Conservation (phyloP, 305 asterid genomes). For the Rubia tinctorum region DNA sequence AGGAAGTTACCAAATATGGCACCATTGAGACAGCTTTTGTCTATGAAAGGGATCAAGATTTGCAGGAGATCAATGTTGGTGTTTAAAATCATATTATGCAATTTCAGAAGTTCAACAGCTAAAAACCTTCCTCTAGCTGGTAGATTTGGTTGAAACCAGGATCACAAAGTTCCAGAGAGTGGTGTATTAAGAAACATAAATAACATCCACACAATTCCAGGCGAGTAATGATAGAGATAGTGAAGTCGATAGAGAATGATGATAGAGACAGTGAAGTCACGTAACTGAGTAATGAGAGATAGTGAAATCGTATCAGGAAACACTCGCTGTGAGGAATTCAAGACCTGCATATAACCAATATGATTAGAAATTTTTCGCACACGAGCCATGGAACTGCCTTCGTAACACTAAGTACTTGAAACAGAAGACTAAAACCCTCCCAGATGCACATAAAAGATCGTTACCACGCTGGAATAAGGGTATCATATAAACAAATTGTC, state of each 20-base stretch:
- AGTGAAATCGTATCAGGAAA: neutral
- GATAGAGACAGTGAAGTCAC: neutral
- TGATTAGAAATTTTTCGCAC: neutral
- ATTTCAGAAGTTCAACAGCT: neutral
- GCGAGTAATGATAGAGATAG: neutral
- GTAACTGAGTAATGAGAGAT: neutral
- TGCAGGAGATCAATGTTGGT: neutral
- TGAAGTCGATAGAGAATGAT: neutral
- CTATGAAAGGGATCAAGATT: conserved; percentile 3
- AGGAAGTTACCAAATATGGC: neutral
- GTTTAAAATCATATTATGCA: neutral
- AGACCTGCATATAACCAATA: neutral
- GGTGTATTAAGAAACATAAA: neutral
- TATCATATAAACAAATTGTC: neutral
- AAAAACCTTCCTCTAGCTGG: neutral
- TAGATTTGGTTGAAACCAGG: neutral
- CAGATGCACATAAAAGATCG: neutral
- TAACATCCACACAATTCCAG: neutral
- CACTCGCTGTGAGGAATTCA: neutral
- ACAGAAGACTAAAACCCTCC: neutral
- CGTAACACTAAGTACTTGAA: neutral
- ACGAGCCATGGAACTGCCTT: neutral
- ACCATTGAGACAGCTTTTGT: neutral
- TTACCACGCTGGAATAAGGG: neutral
- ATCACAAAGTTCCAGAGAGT: neutral